Evolutionary conservation across 192 early-diverging fungal genomes (phyloP), one percentile per base, ranked within the genome.

Genomic region (Lunasporangiospora selenospora): DNA sequence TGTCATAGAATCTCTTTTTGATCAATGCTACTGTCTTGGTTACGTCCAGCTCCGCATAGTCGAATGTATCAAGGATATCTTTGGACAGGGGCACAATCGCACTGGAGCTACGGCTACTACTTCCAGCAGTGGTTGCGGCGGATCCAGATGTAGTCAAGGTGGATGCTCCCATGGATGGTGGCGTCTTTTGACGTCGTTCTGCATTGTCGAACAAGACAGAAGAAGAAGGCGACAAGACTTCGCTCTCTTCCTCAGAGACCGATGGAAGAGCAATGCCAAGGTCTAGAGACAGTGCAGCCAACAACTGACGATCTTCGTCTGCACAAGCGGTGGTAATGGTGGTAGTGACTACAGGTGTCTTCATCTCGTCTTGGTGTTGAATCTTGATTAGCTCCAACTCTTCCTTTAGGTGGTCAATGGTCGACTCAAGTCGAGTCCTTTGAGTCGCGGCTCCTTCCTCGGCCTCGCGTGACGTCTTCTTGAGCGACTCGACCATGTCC

Each of bases 201-300:
- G 69, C 50, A 13, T 44, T 42, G 13, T 63, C 69, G 46, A 73
- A 29, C 18, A 73, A 58, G n/a, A 73, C 49, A 2, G 69, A 73
- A 0, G 69, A 73, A 7, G 52, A 53, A 0, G 60, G 69, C 15
- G 48, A 53, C 1, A 32, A 9, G n/a, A 36, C 16, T 12, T 61
- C 58, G 4, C 37, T 33, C 16, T 33, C 29, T 36, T 51, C 55
- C 1, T 36, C 61, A 5, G 10, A 16, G 1, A 39, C 16, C 11
- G 69, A 63, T 26, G 69, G 61, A n/a, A 73, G 38, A 26, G 53
- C 31, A 30, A 73, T 73, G 5, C 69, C 69, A n/a, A 73, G 55
- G 19, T 73, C 69, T 0, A 73, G 61, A 13, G 61, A 38, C 16
- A 73, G 48, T 4, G 69, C 34, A 37, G 60, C 43, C 33, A 73